These are phyloP conservation scores for Tolypocladium paradoxum DNA, from an alignment of 2,329 filamentous ascomycete species.

Conservation along the genomic window DNA sequence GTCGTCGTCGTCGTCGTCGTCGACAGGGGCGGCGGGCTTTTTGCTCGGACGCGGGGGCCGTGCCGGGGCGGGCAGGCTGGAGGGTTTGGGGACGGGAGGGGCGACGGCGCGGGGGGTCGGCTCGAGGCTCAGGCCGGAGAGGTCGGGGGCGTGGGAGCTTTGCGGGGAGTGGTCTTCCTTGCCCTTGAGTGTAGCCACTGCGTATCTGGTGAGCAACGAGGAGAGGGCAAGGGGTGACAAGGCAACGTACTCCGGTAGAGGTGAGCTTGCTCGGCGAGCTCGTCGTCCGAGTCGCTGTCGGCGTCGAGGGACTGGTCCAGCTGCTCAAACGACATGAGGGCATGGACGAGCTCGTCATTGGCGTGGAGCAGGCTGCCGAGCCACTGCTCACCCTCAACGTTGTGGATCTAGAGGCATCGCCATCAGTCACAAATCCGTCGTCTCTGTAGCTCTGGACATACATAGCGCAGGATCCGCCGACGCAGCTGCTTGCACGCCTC, in stretches of 20 bases:
- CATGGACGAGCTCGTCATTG: conserved; percentile 90
- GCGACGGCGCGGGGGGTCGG: conserved; percentile 25
- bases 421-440: background rate
- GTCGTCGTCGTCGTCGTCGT: conserved; percentile 52
- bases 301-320: conserved; percentile 77
- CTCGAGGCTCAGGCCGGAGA: conserved; percentile 33
- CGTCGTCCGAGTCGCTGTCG: conserved; percentile 61
- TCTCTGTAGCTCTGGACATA: no score
- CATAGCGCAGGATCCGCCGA: conserved; percentile 75
- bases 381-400: conserved; percentile 84
- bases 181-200: conserved; percentile 43
- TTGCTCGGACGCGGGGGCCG: background rate
- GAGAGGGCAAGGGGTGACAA: background rate
- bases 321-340: conserved; percentile 89
- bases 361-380: conserved; percentile 84
- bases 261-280: conserved; percentile 55
- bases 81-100: conserved; percentile 24
- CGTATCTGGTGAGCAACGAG: conserved; percentile 5
- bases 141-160: conserved; percentile 27
- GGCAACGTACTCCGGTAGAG: conserved; percentile 45
- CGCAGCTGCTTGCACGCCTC: conserved; percentile 79
- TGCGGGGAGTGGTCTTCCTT: conserved; percentile 34
- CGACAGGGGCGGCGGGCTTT: conserved; percentile 18
- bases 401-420: conserved; percentile 54
- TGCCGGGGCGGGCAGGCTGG: background rate